Evolutionary conservation across 768 basidiomycete species (phyloP).

Genomic region (Phlegmacium glaucopus): DNA sequence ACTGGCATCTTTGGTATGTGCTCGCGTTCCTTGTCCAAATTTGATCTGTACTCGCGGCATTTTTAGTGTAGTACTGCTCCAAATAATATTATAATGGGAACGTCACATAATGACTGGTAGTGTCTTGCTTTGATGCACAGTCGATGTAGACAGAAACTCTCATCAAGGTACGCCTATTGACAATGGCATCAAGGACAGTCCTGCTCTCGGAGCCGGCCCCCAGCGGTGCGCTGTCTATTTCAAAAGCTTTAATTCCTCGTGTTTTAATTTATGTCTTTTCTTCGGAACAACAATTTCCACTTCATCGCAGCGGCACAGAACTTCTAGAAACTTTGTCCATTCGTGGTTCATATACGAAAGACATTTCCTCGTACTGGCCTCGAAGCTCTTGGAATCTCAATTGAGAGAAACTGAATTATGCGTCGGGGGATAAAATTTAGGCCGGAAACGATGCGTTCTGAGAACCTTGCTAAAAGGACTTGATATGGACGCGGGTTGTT

Average conservation of each 20-base stretch:
- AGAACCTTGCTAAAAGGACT: slow-evolving; percentile 34
- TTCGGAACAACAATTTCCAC: slow-evolving; percentile 41
- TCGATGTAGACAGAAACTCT: no score
- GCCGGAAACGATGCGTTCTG: slow-evolving; percentile 40
- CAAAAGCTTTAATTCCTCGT: not conserved
- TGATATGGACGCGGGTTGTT: slow-evolving; percentile 43
- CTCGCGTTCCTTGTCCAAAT: no score
- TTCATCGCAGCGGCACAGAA: slow-evolving; percentile 29
- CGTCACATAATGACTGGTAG: no score
- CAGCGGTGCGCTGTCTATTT: slow-evolving; percentile 21
- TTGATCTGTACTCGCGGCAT: no score
- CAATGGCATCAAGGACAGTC: slow-evolving; percentile 37
- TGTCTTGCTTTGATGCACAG: no score
- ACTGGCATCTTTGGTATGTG: no score
- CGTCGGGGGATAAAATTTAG: slow-evolving; percentile 49
- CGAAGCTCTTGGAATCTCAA: slow-evolving; percentile 20
- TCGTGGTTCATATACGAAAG: slow-evolving; percentile 45
- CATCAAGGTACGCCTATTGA: slow-evolving; percentile 43
- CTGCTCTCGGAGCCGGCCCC: slow-evolving; percentile 28
- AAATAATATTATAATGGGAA: no score
- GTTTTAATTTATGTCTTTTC: slow-evolving; percentile 3
- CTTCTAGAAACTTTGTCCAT: slow-evolving; percentile 38
- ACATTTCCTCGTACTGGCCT: slow-evolving; percentile 42
- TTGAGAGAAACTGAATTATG: slow-evolving; percentile 35
- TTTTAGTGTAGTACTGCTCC: no score